phyloP scores from a whole-genome alignment of 108 stramenopile species.

The Stephanodiscus triporus region DNA sequence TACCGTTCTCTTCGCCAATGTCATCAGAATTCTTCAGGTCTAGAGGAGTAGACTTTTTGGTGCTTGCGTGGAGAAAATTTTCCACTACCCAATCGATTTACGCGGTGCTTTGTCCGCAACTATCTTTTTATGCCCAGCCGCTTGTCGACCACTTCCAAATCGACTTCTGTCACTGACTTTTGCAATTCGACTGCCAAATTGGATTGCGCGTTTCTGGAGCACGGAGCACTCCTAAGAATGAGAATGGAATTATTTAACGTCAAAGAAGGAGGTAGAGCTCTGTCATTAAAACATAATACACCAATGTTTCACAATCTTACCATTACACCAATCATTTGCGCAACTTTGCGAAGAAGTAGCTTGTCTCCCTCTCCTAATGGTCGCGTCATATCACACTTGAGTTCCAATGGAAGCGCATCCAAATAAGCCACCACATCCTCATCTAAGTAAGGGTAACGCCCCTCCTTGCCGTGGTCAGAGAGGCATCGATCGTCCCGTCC shows the following conservation, averaged over 20 bases:
- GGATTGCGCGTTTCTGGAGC: constrained; percentile 93
- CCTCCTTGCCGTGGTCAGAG: constrained; percentile 90
- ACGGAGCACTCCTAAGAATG: constrained; percentile 34
- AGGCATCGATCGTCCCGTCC: constrained; percentile 96
- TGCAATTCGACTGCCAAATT: constrained; percentile 93
- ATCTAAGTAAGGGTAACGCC: constrained; percentile 95
- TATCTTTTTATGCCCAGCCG: constrained; percentile 48
- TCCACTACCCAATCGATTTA: background rate
- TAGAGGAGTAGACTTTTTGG: too few relatives aligned
- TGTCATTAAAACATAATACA: background rate
- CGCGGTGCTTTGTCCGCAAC: constrained; percentile 3
- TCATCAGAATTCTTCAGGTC: background rate
- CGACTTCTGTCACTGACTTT: constrained; percentile 80
- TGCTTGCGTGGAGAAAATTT: too few relatives aligned
- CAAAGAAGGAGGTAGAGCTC: background rate
- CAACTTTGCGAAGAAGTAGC: constrained; percentile 76
- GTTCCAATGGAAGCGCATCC: constrained; percentile 46
- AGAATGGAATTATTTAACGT: background rate
- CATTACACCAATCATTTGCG: constrained; percentile 55
- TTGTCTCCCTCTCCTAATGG: constrained; percentile 90
- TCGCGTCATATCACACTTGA: constrained; percentile 66
- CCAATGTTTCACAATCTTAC: constrained; percentile 7
- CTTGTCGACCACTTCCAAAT: constrained; percentile 86
- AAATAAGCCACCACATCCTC: constrained; percentile 78
- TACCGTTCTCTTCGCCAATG: background rate